Conservation (phyloP, 106 monocot species). For the Apostasia shenzhenica region DNA sequence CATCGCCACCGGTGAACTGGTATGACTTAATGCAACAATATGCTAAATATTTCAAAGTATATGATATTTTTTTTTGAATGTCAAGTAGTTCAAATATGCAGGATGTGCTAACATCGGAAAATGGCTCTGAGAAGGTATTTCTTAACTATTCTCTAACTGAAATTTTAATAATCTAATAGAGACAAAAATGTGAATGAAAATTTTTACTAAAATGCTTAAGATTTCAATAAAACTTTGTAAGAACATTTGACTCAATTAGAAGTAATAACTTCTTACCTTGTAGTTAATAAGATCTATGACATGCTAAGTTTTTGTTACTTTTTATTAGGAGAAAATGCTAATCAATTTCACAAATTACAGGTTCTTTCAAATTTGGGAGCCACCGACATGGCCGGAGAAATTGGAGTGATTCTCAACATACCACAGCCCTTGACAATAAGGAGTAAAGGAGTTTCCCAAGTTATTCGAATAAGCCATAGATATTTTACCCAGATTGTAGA, state of each 20-base stretch:
- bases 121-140: constrained; percentile 53
- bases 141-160: background rate
- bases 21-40: constrained; percentile 8
- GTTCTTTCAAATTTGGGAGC: constrained; percentile 26
- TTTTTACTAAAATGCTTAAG: too few relatives aligned
- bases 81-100: constrained; percentile 19
- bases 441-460: constrained; percentile 53
- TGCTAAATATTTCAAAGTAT: background rate
- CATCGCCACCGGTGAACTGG: constrained; percentile 49
- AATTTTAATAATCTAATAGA: too few relatives aligned
- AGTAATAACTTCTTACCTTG: too few relatives aligned
- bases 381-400: constrained; percentile 50
- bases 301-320: background rate
- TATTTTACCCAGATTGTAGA: constrained; percentile 45
- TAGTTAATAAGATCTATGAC: background rate
- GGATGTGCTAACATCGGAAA: constrained; percentile 40
- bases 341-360: constrained; percentile 18
- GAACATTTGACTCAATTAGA: too few relatives aligned
- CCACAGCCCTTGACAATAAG: constrained; percentile 72
- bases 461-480: constrained; percentile 45
- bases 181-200: too few relatives aligned
- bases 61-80: background rate
- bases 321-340: background rate
- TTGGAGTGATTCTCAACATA: constrained; percentile 63
- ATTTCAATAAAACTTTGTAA: too few relatives aligned